Conservation (phyloP, 2,329 filamentous ascomycete genomes). For the Ascocoryne sarcoides region DNA sequence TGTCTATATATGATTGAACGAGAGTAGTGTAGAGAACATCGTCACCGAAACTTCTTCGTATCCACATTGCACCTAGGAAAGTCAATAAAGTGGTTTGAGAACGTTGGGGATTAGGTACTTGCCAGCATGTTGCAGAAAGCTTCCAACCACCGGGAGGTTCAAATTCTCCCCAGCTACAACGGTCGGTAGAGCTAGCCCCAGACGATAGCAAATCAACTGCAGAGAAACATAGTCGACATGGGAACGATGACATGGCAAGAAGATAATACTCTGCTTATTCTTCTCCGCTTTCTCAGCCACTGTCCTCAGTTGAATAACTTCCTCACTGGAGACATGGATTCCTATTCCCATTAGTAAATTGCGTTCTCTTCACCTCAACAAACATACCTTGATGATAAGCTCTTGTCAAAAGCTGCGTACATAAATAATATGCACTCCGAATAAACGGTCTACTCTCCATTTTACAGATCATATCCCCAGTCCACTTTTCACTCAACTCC, state of each 20-base stretch:
- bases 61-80: slow-evolving; percentile 74
- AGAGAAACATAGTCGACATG: slow-evolving; percentile 95
- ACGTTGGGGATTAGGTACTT: slow-evolving; percentile 15
- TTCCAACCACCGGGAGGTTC: slow-evolving; percentile 84
- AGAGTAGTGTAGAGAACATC: slow-evolving; percentile 83
- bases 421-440: slow-evolving; percentile 80
- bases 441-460: slow-evolving; percentile 95
- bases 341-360: slow-evolving; percentile 29
- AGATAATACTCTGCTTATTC: slow-evolving; percentile 92
- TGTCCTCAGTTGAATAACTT: slow-evolving; percentile 72
- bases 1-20: slow-evolving; percentile 96
- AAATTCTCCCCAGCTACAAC: slow-evolving; percentile 95
- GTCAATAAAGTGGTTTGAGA: background rate
- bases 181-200: slow-evolving; percentile 80
- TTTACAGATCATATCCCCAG: slow-evolving; percentile 97
- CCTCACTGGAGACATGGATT: slow-evolving; percentile 92
- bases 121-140: slow-evolving; percentile 87
- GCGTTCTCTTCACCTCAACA: background rate
- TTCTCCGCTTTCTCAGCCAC: slow-evolving; percentile 75
- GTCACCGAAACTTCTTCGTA: slow-evolving; percentile 83
- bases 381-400: slow-evolving; percentile 80
- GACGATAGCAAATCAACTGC: slow-evolving; percentile 88
- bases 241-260: slow-evolving; percentile 86
- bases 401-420: slow-evolving; percentile 78
- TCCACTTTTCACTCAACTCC: slow-evolving; percentile 77